Percentiles rank a stretch among this genome's conserved stretches.
These are phyloP conservation scores for Epichloe coenophiala DNA, from an alignment of 2,329 filamentous ascomycete species.

Conservation along the genomic window DNA sequence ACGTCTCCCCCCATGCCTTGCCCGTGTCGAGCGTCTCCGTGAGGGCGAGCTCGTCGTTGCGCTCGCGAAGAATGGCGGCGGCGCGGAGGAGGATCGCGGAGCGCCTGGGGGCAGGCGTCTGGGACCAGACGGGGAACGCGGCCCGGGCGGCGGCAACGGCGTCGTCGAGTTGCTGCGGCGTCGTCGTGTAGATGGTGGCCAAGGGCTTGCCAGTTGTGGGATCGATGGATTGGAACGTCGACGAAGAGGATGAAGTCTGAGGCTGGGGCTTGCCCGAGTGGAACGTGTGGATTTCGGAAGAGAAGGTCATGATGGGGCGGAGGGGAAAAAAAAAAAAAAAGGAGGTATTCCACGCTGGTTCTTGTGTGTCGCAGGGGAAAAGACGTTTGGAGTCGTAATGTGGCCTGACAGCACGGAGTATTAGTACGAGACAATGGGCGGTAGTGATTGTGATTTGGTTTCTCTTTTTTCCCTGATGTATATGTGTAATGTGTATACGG, in stretches of 20 bases:
- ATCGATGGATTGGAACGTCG: constrained; percentile 59
- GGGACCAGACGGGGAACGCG: constrained; percentile 66
- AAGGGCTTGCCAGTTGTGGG: constrained; percentile 57
- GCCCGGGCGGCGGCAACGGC: constrained; percentile 56
- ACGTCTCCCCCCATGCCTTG: constrained; percentile 80
- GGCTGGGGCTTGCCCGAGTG: constrained; percentile 58
- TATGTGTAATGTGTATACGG: no score
- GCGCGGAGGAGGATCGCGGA: constrained; percentile 68
- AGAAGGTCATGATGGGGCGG: constrained; percentile 18
- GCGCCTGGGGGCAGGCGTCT: constrained; percentile 59
- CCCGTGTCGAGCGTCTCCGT: constrained; percentile 78
- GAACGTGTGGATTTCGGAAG: constrained; percentile 46
- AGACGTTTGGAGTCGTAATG: no score
- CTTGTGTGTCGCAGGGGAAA: no score
- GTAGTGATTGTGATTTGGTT: no score
- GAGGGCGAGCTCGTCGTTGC: constrained; percentile 67
- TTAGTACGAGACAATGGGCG: no score
- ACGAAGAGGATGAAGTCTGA: constrained; percentile 37
- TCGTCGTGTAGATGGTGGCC: constrained; percentile 59
- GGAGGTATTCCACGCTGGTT: no score
- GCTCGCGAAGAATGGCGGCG: constrained; percentile 55
- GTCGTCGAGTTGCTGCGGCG: constrained; percentile 52
- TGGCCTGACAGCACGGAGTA: no score
- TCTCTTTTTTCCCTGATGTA: no score
- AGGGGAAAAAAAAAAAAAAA: no score